Base-by-base conservation (phyloP, 345 rosid genomes). In the Syzygium aromaticum region DNA sequence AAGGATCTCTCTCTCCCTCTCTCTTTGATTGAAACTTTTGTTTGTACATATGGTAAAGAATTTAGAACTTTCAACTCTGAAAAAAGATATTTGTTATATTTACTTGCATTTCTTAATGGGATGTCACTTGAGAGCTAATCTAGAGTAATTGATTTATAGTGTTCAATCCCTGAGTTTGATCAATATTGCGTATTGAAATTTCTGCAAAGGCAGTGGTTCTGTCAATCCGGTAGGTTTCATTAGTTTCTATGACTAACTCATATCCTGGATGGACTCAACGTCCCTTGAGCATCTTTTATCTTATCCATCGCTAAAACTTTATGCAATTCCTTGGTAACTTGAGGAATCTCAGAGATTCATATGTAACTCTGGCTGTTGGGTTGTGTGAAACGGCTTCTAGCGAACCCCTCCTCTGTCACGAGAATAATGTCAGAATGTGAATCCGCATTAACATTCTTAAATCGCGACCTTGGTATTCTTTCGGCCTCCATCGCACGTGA, bases 331-430 rank as follows among this genome's bases (percentile, higher is more conserved):
- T 96, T 80, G 95, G 99, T 84, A 98, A 96, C 92, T 90, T 95
- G 95, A 98, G 97, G 94, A 98, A 96, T 91, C 94, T 98, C 52
- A 93, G 98, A 91, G 99, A 96, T 86, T 96, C 99, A 3, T 93
- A 96, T 91, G 95, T 99, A 82, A 98, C 99, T 86, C 98, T 98
- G 84, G 93, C 97, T 17, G 90, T 96, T 56, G 98, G 99, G 87
- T 94, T 97, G 17, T 93, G 95, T 6, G 99, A 95, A 91, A 95
- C 98, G 77, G 88, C 93, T 46, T 91, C 95, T 17, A 97, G 99
- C 40, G 99, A 96, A 90, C 97, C 98, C 98, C 8, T 92, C 98
- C 73, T 94, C 99, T 27, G 99, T 96, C 13, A 90, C 96, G 11
- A 93, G 96, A 92, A 96, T 98, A 67, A 96, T 98, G 78, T 95